Evolutionary conservation across 2,329 filamentous ascomycete genomes (phyloP).

Genomic region (Thelonectria blattea): DNA sequence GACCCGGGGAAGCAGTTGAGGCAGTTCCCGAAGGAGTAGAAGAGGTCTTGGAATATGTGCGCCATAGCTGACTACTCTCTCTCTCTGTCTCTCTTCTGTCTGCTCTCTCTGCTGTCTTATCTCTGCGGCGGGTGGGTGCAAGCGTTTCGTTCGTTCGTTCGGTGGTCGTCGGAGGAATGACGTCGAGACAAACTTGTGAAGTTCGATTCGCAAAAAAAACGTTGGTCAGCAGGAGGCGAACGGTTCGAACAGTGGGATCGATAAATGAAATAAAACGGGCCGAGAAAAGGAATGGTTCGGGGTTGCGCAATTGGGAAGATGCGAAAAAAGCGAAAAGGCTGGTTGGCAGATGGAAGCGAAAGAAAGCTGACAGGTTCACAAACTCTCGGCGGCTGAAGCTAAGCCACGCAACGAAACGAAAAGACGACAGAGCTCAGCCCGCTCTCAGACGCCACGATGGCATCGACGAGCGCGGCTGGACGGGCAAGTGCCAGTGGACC

Average conservation of each 20-base stretch:
- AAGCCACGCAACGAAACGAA: conserved; percentile 30
- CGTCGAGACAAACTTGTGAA: too few species aligned
- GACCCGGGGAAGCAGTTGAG: conserved; percentile 95
- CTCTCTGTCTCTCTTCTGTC: not conserved
- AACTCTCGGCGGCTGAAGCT: conserved; percentile 26
- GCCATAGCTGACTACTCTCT: conserved; percentile 61
- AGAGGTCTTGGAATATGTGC: conserved; percentile 83
- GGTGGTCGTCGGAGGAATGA: not conserved
- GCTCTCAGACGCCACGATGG: conserved; percentile 22
- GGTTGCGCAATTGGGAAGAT: not conserved
- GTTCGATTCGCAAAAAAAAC: not conserved
- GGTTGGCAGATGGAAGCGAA: not conserved
- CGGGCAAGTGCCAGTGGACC: not conserved
- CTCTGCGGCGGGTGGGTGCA: too few species aligned
- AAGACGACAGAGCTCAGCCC: conserved; percentile 21
- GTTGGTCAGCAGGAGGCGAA: conserved; percentile 1
- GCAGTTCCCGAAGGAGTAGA: conserved; percentile 93
- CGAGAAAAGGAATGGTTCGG: not conserved
- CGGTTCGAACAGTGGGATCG: not conserved
- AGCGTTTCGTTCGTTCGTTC: too few species aligned
- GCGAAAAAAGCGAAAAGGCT: not conserved
- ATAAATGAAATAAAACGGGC: not conserved
- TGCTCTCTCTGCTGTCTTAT: too few species aligned
- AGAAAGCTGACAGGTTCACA: conserved; percentile 19
- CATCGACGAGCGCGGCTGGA: conserved; percentile 2